Conservation (phyloP, 768 basidiomycete genomes). For the Suillus sp. region DNA sequence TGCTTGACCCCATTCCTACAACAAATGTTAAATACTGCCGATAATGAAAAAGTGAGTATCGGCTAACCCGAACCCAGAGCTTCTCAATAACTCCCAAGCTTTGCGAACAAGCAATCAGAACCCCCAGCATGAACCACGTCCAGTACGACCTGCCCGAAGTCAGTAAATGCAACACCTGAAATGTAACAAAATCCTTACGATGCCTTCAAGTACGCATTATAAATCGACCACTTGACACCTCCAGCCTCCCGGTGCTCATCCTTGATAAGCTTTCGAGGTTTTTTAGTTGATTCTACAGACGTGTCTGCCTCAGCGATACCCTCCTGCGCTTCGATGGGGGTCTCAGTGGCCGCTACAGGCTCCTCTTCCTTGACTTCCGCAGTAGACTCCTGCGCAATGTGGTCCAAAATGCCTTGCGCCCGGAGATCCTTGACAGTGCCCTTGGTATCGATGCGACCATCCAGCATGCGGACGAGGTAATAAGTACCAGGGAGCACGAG, state of each 20-base stretch:
- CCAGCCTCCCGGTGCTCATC: slow-evolving; percentile 83
- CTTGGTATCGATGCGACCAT: slow-evolving; percentile 78
- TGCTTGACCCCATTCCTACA: slow-evolving; percentile 33
- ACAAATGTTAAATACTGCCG: slow-evolving; percentile 1
- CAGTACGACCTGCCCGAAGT: slow-evolving; percentile 31
- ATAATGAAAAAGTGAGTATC: background rate
- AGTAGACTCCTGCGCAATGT: slow-evolving; percentile 55
- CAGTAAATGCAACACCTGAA: no score
- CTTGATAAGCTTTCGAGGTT: slow-evolving; percentile 72
- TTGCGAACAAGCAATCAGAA: slow-evolving; percentile 30
- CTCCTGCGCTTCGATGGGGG: slow-evolving; percentile 13
- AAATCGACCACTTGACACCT: slow-evolving; percentile 77
- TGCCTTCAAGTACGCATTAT: slow-evolving; percentile 68
- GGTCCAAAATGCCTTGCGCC: slow-evolving; percentile 59
- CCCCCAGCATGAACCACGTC: slow-evolving; percentile 28
- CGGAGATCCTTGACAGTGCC: slow-evolving; percentile 69
- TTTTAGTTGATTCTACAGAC: slow-evolving; percentile 41
- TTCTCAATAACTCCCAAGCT: slow-evolving; percentile 31
- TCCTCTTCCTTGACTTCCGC: slow-evolving; percentile 52
- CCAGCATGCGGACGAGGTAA: slow-evolving; percentile 78
- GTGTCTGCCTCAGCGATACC: background rate
- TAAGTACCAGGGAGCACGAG: slow-evolving; percentile 73
- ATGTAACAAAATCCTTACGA: slow-evolving; percentile 43
- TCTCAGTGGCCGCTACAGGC: slow-evolving; percentile 22
- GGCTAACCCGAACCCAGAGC: slow-evolving; percentile 32